Base-by-base conservation (phyloP, 495 filamentous ascomycete species). In the Venustampulla echinocandica region DNA sequence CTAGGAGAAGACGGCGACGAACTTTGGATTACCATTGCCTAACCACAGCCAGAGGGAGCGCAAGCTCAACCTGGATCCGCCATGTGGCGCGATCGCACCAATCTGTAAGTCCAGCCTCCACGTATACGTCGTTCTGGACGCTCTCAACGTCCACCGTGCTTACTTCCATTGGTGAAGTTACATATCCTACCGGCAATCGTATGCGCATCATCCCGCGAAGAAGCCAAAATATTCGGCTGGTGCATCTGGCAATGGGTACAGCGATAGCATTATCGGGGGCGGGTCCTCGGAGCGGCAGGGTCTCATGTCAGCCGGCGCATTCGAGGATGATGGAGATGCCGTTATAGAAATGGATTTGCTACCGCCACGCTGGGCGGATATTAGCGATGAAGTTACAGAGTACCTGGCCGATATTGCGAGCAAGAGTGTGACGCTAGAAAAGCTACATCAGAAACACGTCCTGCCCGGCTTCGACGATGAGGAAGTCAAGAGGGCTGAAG, bases 331-430 rank as follows among this genome's bases (percentile, higher is more conserved):
- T 54, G 90, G 89, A 51, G 92, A 97, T 63, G 84, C 87, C 14
- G 79, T 98, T 41, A 98, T 98, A 53, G 92, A 98, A 70, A 97
- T 98, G 92, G 90, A 96, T 65, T 70, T 95, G 10, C 74, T 98
- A 9, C 93, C 92, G 0, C 92, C 93, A 30, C 82, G 90, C 42
- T 98, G 92, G 93, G 80, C 88, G 47, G 93, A 98, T 66, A 73
- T 96, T 46, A 87, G 87, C 58, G 92, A 96, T 54, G 90, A 97
- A 59, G 88, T 97, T 37, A 81, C 84, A 6, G 87, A 95, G 27
- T 61, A 84, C 14, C 71, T 98, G n/a, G 69, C 75, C 44, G 80
- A 82, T 44, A 86, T 97, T 50, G 84, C 87, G 45, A 77, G 73
- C 48, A 88, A 94, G 64, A 85, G 86, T 37, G 74, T 82, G 44